phyloP scores from a whole-genome alignment of 2,329 filamentous ascomycete genomes.

The Fusarium caatingaense region DNA sequence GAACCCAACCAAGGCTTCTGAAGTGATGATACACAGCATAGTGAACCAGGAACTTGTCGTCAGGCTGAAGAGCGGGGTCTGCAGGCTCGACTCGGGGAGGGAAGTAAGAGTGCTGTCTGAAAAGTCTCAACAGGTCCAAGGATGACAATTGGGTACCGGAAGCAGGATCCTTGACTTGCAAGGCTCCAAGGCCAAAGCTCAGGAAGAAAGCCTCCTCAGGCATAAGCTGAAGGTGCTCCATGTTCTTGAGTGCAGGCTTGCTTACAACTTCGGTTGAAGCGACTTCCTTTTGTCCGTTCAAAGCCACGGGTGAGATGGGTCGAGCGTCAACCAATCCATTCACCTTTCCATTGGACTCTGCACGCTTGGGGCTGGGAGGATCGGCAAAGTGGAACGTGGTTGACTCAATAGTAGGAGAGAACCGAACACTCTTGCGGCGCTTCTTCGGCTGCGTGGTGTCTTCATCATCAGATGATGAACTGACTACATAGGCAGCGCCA shows the following conservation, averaged over 20 bases:
- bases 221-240: conserved; percentile 91
- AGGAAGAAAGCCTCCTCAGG: conserved; percentile 94
- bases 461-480: conserved; percentile 36
- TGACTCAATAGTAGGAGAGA: conserved; percentile 74
- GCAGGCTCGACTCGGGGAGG: conserved; percentile 62
- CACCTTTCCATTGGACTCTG: conserved; percentile 27
- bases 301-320: conserved; percentile 15
- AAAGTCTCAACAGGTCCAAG: conserved; percentile 71
- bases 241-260: conserved; percentile 55
- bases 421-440: conserved; percentile 74
- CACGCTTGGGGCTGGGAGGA: conserved; percentile 61
- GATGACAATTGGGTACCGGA: conserved; percentile 61
- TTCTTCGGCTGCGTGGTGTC: conserved; percentile 48
- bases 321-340: conserved; percentile 20
- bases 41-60: conserved; percentile 86
- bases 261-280: neutral
- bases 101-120: conserved; percentile 76
- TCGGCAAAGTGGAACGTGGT: conserved; percentile 67
- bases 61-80: conserved; percentile 67
- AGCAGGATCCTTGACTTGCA: conserved; percentile 69
- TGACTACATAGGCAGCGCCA: conserved; percentile 8
- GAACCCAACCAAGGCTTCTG: conserved; percentile 93
- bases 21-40: conserved; percentile 97
- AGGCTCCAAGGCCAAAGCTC: conserved; percentile 79
- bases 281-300: conserved; percentile 9